Conservation (phyloP, 2,329 filamentous ascomycete species). For the Neofusicoccum parvum region DNA sequence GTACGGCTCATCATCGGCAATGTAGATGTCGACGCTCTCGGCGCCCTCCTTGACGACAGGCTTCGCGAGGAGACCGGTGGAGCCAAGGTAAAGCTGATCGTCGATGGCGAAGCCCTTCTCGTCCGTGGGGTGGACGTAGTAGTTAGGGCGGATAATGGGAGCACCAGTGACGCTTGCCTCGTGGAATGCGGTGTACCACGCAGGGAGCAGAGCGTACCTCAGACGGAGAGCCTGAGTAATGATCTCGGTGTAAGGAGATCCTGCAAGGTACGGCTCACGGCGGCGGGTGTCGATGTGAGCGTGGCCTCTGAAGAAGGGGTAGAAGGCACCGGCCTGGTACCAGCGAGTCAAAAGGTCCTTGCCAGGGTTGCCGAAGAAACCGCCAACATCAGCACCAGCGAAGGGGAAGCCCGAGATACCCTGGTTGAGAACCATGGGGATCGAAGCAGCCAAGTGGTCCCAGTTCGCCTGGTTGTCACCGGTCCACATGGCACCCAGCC, state of each 20-base stretch:
- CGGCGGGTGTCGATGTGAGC: slow-evolving; percentile 95
- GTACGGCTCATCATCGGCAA: slow-evolving; percentile 86
- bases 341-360: slow-evolving; percentile 89
- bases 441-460: slow-evolving; percentile 83
- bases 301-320: slow-evolving; percentile 96
- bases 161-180: slow-evolving; percentile 80
- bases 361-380: slow-evolving; percentile 96
- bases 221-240: slow-evolving; percentile 86
- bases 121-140: slow-evolving; percentile 85
- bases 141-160: slow-evolving; percentile 88
- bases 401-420: slow-evolving; percentile 94
- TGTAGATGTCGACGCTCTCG: slow-evolving; percentile 74
- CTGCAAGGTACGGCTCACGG: slow-evolving; percentile 86
- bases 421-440: slow-evolving; percentile 92
- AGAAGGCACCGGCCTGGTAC: slow-evolving; percentile 97
- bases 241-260: slow-evolving; percentile 82
- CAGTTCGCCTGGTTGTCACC: slow-evolving; percentile 95
- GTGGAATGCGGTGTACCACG: slow-evolving; percentile 97
- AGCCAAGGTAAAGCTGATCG: slow-evolving; percentile 89
- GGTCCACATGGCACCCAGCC: slow-evolving; percentile 95
- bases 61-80: slow-evolving; percentile 87
- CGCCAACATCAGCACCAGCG: slow-evolving; percentile 91
- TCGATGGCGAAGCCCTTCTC: slow-evolving; percentile 87
- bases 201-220: slow-evolving; percentile 84
- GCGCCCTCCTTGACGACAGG: slow-evolving; percentile 80